Evolutionary conservation across 2,329 filamentous ascomycete genomes (phyloP), one percentile per base, ranked within the genome.

Genomic region (Penicillium freii): DNA sequence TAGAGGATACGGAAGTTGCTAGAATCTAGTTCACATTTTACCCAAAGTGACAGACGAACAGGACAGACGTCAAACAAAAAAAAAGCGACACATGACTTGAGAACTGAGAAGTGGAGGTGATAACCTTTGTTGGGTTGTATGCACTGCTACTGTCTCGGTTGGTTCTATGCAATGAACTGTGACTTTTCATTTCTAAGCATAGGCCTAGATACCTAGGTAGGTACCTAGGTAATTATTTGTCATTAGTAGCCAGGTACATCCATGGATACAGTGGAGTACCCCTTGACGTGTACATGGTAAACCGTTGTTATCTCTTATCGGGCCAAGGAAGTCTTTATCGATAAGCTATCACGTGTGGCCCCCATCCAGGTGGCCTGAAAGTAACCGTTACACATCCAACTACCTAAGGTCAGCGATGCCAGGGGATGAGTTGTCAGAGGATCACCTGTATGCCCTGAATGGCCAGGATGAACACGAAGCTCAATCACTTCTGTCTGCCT

Each of bases 321-420:
- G 23, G 6, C 4, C 21, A 34, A 29, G 43, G 7, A 33, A 8
- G 1, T 13, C 23, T 43, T 43, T 55, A 55, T 55, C 45, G 38
- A 51, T 44, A 55, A 51, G 7, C 15, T 15, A 31, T 69, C 64
- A 69, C 65, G 65, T 69, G 65, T 36, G 36, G 39, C 39, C 23
- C 5, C n/a, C 33, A 36, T 56, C 60, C 50, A 56, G 58, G 59
- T 66, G 66, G 62, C 69, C 64, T 66, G 59, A 62, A 66, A 62
- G 62, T 57, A 66, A 45, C 40, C 17, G 43, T 40, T 21, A 21
- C 39, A 33, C 43, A 53, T 47, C 7, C 21, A 42, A 57, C 43
- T 47, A 53, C 43, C 23, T 17, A 68, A 49, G 63, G 62, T 70
- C 70, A 75, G 74, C 70, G 65, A 78, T 78, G 75, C 70, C 71